phyloP scores from a whole-genome alignment of 495 filamentous ascomycete species.

The Melanomma pulvis-pyrius region DNA sequence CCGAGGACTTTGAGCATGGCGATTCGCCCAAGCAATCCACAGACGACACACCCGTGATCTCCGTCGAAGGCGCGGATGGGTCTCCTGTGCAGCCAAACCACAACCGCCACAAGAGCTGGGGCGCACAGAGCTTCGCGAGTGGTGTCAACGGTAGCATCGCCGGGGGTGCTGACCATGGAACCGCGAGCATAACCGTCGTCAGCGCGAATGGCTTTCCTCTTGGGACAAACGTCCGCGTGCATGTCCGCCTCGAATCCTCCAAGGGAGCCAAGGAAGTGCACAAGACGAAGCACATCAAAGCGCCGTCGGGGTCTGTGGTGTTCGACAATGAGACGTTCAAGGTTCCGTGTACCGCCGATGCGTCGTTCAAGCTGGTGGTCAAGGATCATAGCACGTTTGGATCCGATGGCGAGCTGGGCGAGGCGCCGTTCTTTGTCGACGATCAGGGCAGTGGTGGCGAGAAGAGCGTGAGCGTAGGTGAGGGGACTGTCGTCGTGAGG shows the following conservation, averaged over 20 bases:
- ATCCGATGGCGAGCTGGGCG: slow-evolving; percentile 77
- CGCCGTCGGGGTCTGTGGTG: slow-evolving; percentile 55
- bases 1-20: slow-evolving; percentile 22
- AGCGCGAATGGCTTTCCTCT: slow-evolving; percentile 78
- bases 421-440: slow-evolving; percentile 84
- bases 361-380: slow-evolving; percentile 82
- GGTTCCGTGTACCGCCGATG: slow-evolving; percentile 75
- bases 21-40: slow-evolving; percentile 21
- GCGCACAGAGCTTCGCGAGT: slow-evolving; percentile 56
- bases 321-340: slow-evolving; percentile 70
- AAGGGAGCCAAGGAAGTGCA: slow-evolving; percentile 76
- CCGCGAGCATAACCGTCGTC: slow-evolving; percentile 77
- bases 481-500: slow-evolving; percentile 64
- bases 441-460: slow-evolving; percentile 71
- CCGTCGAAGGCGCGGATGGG: slow-evolving; percentile 45
- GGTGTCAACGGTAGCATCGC: slow-evolving; percentile 50
- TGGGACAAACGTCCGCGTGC: slow-evolving; percentile 78
- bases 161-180: slow-evolving; percentile 63
- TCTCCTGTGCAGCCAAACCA: slow-evolving; percentile 48
- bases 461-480: slow-evolving; percentile 71
- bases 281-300: slow-evolving; percentile 82
- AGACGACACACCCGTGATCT: slow-evolving; percentile 36
- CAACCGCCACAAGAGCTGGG: slow-evolving; percentile 68
- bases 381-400: slow-evolving; percentile 82
- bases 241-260: slow-evolving; percentile 63